Evolutionary conservation across 805 yeast species (phyloP), one percentile per base, ranked within the genome.

Genomic region (Grigorovia transvaalensis): DNA sequence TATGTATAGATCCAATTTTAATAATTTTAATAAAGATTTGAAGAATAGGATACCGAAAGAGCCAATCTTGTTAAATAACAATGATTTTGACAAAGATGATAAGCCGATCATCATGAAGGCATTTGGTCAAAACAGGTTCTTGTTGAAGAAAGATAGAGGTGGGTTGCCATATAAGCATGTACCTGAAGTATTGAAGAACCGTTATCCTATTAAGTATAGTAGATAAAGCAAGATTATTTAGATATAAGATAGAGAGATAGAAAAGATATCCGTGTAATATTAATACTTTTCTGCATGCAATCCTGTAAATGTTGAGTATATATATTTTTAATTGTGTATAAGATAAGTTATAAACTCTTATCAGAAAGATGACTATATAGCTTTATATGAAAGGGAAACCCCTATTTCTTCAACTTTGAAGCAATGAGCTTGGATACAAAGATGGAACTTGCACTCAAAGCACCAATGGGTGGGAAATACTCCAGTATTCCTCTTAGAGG

Each of bases 401-500:
- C 4, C 15, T n/a, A 38, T 15, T 38, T 38, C n/a, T 48, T 45
- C 13, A 51, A 45, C 46, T 46, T 56, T 2, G 51, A 17, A 23
- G 46, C 53, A 27, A 63, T 46, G 23, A 55, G 54, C 46, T 54
- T 66, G n/a, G 67, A 58, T 18, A 61, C 30, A 9, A 66, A 49
- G 3, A 66, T 51, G 11, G 68, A 59, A 9, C 59, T 46, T 1
- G 69, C 71, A 53, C 70, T 64, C 4, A 66, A 55, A 0, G 59
- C 47, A 4, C 72, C 77, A 54, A 72, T 60, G 2, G 75, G 74
- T n/a, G 78, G 77, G 51, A 74, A 62, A 46, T 65, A 66, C 50
- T 71, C 74, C 4, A 71, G 41, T 4, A 63, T 17, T 19, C 67
- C 65, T 18, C 64, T 55, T 4, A 59, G 13, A 9, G 58, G 50